These are phyloP conservation scores for Arthrobotrys conoides DNA, from an alignment of 2,329 filamentous ascomycete species.

Conservation along the genomic window DNA sequence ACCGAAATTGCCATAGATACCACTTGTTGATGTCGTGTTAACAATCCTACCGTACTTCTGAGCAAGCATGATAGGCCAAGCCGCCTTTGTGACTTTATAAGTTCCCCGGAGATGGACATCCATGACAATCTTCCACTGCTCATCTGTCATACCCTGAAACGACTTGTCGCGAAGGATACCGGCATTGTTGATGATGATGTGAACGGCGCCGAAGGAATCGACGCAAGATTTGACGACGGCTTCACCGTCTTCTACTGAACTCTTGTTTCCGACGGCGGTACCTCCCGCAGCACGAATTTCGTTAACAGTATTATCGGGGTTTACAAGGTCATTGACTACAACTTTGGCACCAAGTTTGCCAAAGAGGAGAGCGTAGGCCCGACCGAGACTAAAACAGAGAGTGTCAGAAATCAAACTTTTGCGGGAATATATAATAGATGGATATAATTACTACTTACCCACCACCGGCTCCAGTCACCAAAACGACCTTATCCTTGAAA, in stretches of 20 bases:
- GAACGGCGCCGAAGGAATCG: conserved; percentile 91
- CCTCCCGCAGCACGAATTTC: conserved; percentile 93
- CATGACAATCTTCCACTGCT: conserved; percentile 90
- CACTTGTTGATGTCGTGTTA: conserved; percentile 96
- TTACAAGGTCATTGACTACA: conserved; percentile 94
- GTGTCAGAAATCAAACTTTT: conserved; percentile 22
- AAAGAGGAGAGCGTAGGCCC: conserved; percentile 89
- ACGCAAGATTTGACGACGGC: conserved; percentile 92
- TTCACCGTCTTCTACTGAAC: conserved; percentile 92
- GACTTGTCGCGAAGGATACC: conserved; percentile 98
- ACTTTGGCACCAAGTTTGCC: conserved; percentile 85
- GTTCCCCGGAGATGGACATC: conserved; percentile 94
- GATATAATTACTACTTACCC: conserved; percentile 70
- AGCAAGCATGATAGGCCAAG: conserved; percentile 97
- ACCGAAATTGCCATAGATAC: conserved; percentile 99
- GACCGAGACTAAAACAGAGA: conserved; percentile 78
- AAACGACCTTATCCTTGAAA: conserved; percentile 86
- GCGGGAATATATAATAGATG: neutral
- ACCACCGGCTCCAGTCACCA: conserved; percentile 89
- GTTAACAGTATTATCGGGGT: conserved; percentile 89
- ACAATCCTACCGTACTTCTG: conserved; percentile 98
- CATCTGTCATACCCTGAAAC: conserved; percentile 97
- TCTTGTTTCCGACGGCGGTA: conserved; percentile 92
- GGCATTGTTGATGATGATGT: conserved; percentile 97
- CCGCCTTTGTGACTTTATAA: conserved; percentile 96